Evolutionary conservation across 2,329 filamentous ascomycete species (phyloP).

Genomic region (Ceratocystis ficicola): DNA sequence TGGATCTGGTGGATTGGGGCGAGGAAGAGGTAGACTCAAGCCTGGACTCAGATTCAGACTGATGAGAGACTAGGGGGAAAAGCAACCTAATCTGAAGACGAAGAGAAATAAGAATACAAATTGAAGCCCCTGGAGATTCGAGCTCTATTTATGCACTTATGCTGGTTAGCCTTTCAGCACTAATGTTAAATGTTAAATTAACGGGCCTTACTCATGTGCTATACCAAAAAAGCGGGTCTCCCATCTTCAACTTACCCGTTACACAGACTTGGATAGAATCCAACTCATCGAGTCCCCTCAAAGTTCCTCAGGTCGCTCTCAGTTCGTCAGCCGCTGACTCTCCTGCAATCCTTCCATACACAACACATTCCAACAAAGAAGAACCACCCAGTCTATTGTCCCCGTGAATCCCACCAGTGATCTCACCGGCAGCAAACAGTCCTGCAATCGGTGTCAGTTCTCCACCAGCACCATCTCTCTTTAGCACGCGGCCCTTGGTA

Average conservation of each 20-base stretch:
- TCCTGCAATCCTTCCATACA: conserved; percentile 50
- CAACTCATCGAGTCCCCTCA: background rate
- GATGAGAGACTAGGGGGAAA: background rate
- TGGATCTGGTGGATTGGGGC: conserved; percentile 52
- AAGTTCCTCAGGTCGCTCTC: background rate
- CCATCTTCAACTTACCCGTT: background rate
- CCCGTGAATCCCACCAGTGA: conserved; percentile 52
- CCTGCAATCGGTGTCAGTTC: conserved; percentile 38
- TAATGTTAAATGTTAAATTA: background rate
- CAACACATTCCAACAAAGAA: conserved; percentile 50
- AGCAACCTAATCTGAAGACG: background rate
- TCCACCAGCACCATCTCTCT: conserved; percentile 27
- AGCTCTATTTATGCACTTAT: background rate
- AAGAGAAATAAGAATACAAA: background rate
- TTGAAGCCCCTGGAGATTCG: background rate
- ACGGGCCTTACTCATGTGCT: background rate
- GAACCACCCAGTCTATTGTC: conserved; percentile 51
- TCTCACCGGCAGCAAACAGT: conserved; percentile 51
- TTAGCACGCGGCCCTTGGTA: conserved; percentile 40
- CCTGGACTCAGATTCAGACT: conserved; percentile 7
- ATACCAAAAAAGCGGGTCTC: background rate
- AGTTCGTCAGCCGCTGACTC: conserved; percentile 32
- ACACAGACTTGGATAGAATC: background rate
- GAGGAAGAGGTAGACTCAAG: conserved; percentile 32
- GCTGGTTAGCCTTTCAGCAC: background rate